These are phyloP conservation scores for Paramecium primaurelia DNA, from an alignment of 73 alveolate genomes.

Conservation along the genomic window DNA sequence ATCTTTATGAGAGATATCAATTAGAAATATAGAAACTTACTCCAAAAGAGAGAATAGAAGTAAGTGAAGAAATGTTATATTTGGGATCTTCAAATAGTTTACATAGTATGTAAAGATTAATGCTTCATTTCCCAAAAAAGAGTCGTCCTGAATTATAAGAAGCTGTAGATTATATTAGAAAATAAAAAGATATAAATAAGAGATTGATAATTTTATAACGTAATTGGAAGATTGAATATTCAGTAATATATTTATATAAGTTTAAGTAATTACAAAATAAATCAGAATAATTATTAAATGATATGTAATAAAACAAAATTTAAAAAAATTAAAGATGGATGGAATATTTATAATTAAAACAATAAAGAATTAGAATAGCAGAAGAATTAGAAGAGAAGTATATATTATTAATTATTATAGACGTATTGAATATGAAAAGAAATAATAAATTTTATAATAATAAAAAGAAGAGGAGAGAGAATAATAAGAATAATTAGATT, in stretches of 20 bases:
- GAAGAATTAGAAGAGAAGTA: constrained; percentile 36
- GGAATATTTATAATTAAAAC: not conserved
- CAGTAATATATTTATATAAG: not conserved
- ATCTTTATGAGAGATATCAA: not conserved
- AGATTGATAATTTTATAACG: not conserved
- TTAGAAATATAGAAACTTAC: not conserved
- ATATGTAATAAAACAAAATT: not conserved
- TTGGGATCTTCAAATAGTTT: not conserved
- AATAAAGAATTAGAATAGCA: not conserved
- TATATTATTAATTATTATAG: not conserved
- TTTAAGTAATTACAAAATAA: not conserved
- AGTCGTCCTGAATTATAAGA: not conserved
- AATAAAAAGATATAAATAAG: constrained; percentile 3
- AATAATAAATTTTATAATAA: not conserved
- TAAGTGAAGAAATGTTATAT: constrained; percentile 19
- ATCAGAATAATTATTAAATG: not conserved
- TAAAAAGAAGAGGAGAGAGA: not conserved
- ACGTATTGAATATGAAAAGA: constrained; percentile 11
- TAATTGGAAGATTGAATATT: constrained; percentile 38
- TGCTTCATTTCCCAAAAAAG: constrained; percentile 4
- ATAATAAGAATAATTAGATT: not conserved
- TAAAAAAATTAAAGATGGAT: constrained; percentile 26
- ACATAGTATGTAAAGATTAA: constrained; percentile 27
- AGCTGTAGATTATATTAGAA: not conserved
- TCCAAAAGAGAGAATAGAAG: constrained; percentile 6